phyloP scores from a whole-genome alignment of 2,329 filamentous ascomycete species.

The Paecilomyces variotii region DNA sequence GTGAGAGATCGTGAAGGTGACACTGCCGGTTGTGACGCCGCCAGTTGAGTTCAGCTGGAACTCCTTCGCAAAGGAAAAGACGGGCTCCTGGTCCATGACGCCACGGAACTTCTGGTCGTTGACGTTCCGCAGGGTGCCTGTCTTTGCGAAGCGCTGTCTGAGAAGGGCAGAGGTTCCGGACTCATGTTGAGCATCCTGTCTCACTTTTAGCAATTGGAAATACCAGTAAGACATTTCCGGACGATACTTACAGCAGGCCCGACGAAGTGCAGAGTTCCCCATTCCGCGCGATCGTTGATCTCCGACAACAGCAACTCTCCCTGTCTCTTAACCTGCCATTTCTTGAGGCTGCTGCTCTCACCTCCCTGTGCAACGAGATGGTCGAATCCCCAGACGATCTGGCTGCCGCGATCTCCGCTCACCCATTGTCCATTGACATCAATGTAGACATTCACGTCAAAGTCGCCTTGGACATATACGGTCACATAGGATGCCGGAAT shows the following conservation, averaged over 20 bases:
- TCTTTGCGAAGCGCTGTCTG: constrained; percentile 61
- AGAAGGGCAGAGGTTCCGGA: constrained; percentile 59
- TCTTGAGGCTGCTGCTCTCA: constrained; percentile 30
- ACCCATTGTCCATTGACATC: constrained; percentile 74
- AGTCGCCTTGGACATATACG: constrained; percentile 59
- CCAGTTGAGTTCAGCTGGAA: constrained; percentile 45
- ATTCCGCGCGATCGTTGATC: constrained; percentile 66
- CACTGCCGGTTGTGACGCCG: constrained; percentile 41
- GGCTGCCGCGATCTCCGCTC: constrained; percentile 62
- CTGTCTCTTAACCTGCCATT: constrained; percentile 35
- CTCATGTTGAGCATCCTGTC: constrained; percentile 56
- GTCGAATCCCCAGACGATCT: constrained; percentile 62
- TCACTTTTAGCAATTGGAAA: constrained; percentile 6
- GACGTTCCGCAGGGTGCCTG: constrained; percentile 57
- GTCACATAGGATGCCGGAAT: constrained; percentile 76
- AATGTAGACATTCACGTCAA: constrained; percentile 55
- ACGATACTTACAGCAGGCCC: constrained; percentile 47
- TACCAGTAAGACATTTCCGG: background rate
- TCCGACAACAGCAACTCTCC: constrained; percentile 66
- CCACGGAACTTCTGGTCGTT: constrained; percentile 59
- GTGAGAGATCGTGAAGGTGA: constrained; percentile 68
- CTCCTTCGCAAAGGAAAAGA: constrained; percentile 68
- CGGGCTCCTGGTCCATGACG: constrained; percentile 70
- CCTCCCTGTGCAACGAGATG: constrained; percentile 34
- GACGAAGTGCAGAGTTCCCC: constrained; percentile 73